phyloP scores from a whole-genome alignment of 2,329 filamentous ascomycete species.

The Cryoendolithus antarcticus region DNA sequence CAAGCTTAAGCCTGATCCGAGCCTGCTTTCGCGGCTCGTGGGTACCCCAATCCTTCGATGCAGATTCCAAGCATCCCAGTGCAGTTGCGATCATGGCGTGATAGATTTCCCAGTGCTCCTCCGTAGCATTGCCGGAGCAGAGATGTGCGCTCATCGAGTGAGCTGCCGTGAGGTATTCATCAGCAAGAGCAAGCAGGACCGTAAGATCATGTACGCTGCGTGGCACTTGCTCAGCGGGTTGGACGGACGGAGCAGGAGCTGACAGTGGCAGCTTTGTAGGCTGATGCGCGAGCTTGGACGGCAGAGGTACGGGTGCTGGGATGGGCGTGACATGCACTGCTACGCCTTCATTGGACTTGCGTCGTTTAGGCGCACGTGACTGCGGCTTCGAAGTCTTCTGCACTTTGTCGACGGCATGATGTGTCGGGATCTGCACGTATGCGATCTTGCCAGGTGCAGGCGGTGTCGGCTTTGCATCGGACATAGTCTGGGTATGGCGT shows the following conservation, averaged over 20 bases:
- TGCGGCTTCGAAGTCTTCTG: not conserved
- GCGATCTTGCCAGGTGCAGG: too few relatives aligned
- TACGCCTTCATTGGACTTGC: constrained; percentile 19
- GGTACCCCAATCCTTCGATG: constrained; percentile 44
- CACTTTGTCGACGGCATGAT: not conserved
- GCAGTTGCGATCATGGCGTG: constrained; percentile 61
- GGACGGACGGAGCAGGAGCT: too few relatives aligned
- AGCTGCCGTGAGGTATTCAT: constrained; percentile 64
- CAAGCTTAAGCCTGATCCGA: constrained; percentile 57
- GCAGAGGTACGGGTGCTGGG: too few relatives aligned
- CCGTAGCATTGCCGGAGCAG: constrained; percentile 26
- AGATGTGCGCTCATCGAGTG: constrained; percentile 41
- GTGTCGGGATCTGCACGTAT: constrained; percentile 4
- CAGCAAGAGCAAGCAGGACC: constrained; percentile 57
- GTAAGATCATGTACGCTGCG: constrained; percentile 18
- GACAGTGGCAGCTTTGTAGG: too few relatives aligned
- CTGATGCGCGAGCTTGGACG: too few relatives aligned
- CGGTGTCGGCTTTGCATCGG: too few relatives aligned
- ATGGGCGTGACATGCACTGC: constrained; percentile 7
- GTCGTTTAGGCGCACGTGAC: constrained; percentile 13
- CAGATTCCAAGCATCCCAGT: constrained; percentile 59
- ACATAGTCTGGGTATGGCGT: too few relatives aligned
- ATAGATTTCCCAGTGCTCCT: constrained; percentile 48
- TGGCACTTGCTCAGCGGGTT: too few relatives aligned
- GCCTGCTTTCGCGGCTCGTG: constrained; percentile 58